Percentiles rank a stretch among this genome's conserved stretches.
Conservation (phyloP, 73 alveolate species). For the Paraurostyla sp. region DNA sequence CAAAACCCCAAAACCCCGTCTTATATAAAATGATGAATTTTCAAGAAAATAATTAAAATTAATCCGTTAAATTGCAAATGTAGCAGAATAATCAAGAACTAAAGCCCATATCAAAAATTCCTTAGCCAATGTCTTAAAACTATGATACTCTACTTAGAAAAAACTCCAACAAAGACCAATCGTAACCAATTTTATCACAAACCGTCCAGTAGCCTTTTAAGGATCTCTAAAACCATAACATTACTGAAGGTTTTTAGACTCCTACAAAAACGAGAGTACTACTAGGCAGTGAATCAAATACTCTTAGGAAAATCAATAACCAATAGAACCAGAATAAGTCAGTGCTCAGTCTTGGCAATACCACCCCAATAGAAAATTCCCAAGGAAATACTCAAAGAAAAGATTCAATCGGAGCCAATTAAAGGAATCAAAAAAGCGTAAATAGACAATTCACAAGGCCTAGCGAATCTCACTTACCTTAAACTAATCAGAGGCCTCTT, state of each 20-base stretch:
- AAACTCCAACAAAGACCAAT: neutral
- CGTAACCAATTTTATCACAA: neutral
- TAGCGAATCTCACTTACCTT: too few species aligned
- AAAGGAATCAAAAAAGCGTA: neutral
- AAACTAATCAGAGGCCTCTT: too few species aligned
- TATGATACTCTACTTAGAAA: too few species aligned
- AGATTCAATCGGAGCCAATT: neutral
- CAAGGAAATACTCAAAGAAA: neutral
- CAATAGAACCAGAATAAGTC: neutral
- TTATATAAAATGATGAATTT: neutral
- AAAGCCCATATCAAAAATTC: neutral
- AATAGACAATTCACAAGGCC: slow-evolving; percentile 6
- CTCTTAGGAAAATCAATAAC: neutral
- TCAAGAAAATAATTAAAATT: neutral
- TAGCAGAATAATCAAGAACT: neutral
- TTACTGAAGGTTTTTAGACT: neutral
- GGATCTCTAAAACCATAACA: too few species aligned
- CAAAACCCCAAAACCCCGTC: slow-evolving; percentile 45
- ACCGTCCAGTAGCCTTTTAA: too few species aligned
- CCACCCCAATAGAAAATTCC: neutral
- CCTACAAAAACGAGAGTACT: too few species aligned
- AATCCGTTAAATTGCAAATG: slow-evolving; percentile 56
- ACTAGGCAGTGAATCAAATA: too few species aligned
- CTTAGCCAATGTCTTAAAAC: too few species aligned
- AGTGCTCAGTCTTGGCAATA: neutral